Base-by-base conservation (phyloP, 1,139 yeast species). In the Kodamaea plutei region DNA sequence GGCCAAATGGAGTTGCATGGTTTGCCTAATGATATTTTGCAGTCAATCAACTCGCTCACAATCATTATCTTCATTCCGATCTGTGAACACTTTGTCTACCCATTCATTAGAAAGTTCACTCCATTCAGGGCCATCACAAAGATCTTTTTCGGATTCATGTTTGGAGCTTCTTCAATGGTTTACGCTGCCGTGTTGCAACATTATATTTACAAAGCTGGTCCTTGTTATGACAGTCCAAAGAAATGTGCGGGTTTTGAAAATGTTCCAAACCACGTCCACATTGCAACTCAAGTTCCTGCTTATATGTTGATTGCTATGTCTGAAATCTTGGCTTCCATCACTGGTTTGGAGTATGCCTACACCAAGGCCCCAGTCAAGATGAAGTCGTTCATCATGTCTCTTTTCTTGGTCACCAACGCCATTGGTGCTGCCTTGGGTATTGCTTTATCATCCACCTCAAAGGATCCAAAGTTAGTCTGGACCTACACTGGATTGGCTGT, bases 311-410 rank as follows among this genome's bases (percentile, higher is more conserved):
- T 46, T 36, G 52, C 45, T 20, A 37, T 46, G 23, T 44, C 51
- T 6, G 53, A 48, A 32, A 47, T 48, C 22, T 42, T 46, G 34
- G 51, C 52, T 14, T 46, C 50, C 18, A 37, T 46, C 25, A 46
- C 52, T 11, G 52, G 52, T 17, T 43, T 46, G 39, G 52, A 47
- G 27, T 47, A 47, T 29, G 52, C 52, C 2, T 47, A 47, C 40
- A 47, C 52, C 16, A 46, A 46, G 39, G 52, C 52, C 2, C 52
- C 52, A 4, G 39, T 32, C 10, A 36, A 37, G 25, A 47, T 47
- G 52, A 47, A 47, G 34, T 44, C 50, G 8, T 47, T 47, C 31
- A 44, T 47, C 29, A 47, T 44, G 39, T 46, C 52, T 18, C 30
- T 47, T 20, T 47, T 44, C 34, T 41, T 47, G 38, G 35, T 44